phyloP scores from a whole-genome alignment of 192 early-diverging fungal genomes.

The Backusella morwellensis region DNA sequence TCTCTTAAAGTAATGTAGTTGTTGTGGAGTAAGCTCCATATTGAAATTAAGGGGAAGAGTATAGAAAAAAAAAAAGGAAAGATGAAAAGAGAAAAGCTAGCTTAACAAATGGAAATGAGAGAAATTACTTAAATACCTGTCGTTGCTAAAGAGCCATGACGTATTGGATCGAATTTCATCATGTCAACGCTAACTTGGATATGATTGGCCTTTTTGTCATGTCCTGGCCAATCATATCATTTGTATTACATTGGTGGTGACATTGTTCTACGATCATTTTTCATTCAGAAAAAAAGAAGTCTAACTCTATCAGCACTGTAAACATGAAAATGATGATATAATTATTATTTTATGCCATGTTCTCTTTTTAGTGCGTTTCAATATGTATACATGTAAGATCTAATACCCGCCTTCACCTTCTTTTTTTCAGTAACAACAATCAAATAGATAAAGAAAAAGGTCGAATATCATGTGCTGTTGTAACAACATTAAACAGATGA shows the following conservation, averaged over 20 bases:
- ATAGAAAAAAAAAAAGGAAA: not conserved
- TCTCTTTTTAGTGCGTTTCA: not conserved
- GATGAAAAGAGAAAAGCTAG: not conserved
- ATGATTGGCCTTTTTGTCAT: not conserved
- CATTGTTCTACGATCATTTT: not conserved
- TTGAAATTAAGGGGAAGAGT: not conserved
- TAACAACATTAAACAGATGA: not conserved
- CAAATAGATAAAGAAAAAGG: not conserved
- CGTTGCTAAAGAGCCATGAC: not conserved
- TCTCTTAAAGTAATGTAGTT: conserved; percentile 52
- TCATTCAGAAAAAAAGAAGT: not conserved
- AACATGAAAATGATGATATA: not conserved
- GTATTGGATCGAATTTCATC: not conserved
- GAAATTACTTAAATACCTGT: not conserved
- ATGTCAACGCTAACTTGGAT: not conserved
- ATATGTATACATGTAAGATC: not conserved
- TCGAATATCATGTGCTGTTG: not conserved
- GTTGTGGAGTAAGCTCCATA: conserved; percentile 28
- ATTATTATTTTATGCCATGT: not conserved
- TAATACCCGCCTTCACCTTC: not conserved
- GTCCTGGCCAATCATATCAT: not conserved
- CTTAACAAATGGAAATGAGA: not conserved
- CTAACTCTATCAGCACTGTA: not conserved
- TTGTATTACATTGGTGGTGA: not conserved
- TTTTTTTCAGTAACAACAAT: not conserved